These are phyloP conservation scores for Didymella pomorum DNA, from an alignment of 2,329 filamentous ascomycete species.

Conservation along the genomic window DNA sequence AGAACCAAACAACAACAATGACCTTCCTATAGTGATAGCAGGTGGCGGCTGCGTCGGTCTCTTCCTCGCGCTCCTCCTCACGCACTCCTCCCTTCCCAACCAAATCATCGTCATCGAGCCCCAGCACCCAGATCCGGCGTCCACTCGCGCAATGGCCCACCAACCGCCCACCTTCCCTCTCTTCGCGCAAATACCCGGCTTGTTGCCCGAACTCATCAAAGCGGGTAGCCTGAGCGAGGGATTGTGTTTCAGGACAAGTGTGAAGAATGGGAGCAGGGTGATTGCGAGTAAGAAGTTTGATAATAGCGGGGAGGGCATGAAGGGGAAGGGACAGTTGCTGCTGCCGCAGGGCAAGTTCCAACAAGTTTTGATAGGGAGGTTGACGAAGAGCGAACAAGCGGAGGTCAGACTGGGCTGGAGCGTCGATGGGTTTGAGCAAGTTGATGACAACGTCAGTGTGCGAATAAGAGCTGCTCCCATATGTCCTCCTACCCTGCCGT, in stretches of 20 bases:
- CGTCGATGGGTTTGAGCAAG: slow-evolving; percentile 18
- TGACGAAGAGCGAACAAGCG: slow-evolving; percentile 23
- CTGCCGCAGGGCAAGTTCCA: slow-evolving; percentile 47
- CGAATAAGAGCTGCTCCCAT: not conserved
- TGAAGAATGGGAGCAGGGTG: slow-evolving; percentile 33
- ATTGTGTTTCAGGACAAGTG: slow-evolving; percentile 42
- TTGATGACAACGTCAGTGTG: not conserved
- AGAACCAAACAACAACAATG: not conserved
- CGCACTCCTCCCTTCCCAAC: slow-evolving; percentile 44
- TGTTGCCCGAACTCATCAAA: slow-evolving; percentile 48
- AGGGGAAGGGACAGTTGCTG: slow-evolving; percentile 36
- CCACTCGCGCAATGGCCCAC: slow-evolving; percentile 55
- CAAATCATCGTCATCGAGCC: slow-evolving; percentile 48
- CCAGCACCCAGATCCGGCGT: slow-evolving; percentile 31
- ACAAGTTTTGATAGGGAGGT: slow-evolving; percentile 32
- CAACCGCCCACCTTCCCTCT: slow-evolving; percentile 53
- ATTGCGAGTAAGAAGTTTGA: slow-evolving; percentile 40
- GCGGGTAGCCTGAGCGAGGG: slow-evolving; percentile 35
- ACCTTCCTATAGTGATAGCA: slow-evolving; percentile 47
- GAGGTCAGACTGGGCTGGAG: slow-evolving; percentile 34
- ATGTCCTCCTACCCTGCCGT: not conserved
- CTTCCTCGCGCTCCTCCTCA: slow-evolving; percentile 52
- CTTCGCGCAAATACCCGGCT: slow-evolving; percentile 46
- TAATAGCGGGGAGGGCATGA: slow-evolving; percentile 31
- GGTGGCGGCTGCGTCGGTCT: slow-evolving; percentile 54